A percentile compares a stretch with the other conserved stretches of the same genome.
These are phyloP conservation scores for Cladosporium cucumerinum DNA, from an alignment of 2,329 filamentous ascomycete genomes.

Conservation along the genomic window DNA sequence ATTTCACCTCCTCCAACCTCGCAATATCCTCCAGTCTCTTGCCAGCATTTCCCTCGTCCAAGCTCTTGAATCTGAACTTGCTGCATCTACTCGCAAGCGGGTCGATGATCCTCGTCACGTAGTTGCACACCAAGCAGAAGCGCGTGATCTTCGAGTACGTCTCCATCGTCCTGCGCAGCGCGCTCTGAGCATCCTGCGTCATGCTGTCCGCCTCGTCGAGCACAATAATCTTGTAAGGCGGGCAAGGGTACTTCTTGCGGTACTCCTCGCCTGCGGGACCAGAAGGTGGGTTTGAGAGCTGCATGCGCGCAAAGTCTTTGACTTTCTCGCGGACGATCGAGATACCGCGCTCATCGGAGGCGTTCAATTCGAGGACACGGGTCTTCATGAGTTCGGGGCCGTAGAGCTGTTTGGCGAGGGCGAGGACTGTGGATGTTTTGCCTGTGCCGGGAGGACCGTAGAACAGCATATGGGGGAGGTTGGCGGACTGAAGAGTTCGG, in stretches of 20 bases:
- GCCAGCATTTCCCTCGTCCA: slow-evolving; percentile 82
- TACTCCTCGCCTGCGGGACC: slow-evolving; percentile 58
- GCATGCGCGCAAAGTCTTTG: slow-evolving; percentile 95
- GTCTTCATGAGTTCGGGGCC: slow-evolving; percentile 89
- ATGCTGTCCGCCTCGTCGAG: slow-evolving; percentile 98
- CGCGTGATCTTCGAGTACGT: slow-evolving; percentile 94
- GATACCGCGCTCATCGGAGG: slow-evolving; percentile 97
- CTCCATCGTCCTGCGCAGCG: slow-evolving; percentile 94
- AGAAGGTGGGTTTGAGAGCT: slow-evolving; percentile 76
- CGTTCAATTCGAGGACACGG: slow-evolving; percentile 97
- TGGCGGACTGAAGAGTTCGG: slow-evolving; percentile 88
- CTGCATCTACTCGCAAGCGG: slow-evolving; percentile 88
- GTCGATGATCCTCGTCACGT: slow-evolving; percentile 96
- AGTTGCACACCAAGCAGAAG: slow-evolving; percentile 98
- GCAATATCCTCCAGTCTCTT: slow-evolving; percentile 81
- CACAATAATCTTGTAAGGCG: slow-evolving; percentile 98
- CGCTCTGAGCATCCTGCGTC: slow-evolving; percentile 96
- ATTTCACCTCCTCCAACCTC: slow-evolving; percentile 66
- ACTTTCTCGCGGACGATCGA: slow-evolving; percentile 96
- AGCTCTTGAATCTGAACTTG: slow-evolving; percentile 96
- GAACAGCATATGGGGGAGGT: slow-evolving; percentile 99
- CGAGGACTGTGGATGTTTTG: slow-evolving; percentile 96
- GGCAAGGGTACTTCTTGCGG: slow-evolving; percentile 74
- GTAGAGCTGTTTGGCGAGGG: slow-evolving; percentile 94
- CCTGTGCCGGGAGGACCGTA: slow-evolving; percentile 96